Evolutionary conservation across 192 early-diverging fungal species (phyloP).

Genomic region (Linnemannia zychae): DNA sequence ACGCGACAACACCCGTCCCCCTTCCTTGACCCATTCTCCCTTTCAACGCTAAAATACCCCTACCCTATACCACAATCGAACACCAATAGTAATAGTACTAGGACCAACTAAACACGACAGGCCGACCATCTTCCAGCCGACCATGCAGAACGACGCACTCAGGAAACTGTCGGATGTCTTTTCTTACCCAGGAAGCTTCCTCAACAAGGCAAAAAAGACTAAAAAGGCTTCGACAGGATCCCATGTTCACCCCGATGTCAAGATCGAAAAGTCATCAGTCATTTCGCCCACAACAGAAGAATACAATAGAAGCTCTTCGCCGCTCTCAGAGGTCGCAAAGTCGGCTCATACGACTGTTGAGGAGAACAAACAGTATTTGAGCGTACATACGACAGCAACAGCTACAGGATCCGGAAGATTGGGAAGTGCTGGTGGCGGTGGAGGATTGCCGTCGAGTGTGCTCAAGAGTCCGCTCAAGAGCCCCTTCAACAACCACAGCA

Average conservation of each 20-base stretch:
- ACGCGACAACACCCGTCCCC: no score
- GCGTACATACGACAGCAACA: not conserved
- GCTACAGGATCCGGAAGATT: not conserved
- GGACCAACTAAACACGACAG: not conserved
- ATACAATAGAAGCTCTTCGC: not conserved
- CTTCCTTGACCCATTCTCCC: no score
- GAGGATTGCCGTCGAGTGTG: not conserved
- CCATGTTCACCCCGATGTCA: not conserved
- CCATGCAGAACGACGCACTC: slow-evolving; percentile 50
- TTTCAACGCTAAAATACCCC: no score
- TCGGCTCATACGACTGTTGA: not conserved
- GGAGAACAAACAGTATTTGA: not conserved
- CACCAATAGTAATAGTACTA: not conserved
- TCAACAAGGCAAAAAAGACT: slow-evolving; percentile 37
- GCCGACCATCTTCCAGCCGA: not conserved
- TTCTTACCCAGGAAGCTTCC: slow-evolving; percentile 18
- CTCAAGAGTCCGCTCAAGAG: not conserved
- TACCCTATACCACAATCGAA: no score
- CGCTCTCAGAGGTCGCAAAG: slow-evolving; percentile 5
- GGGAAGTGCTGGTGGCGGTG: not conserved
- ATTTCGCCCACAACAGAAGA: not conserved
- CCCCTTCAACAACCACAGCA: not conserved
- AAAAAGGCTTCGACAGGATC: not conserved
- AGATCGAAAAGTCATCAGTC: not conserved
- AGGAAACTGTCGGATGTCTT: slow-evolving; percentile 28